These are phyloP conservation scores for Collybia mongolica DNA, from an alignment of 768 basidiomycete genomes.

Conservation along the genomic window DNA sequence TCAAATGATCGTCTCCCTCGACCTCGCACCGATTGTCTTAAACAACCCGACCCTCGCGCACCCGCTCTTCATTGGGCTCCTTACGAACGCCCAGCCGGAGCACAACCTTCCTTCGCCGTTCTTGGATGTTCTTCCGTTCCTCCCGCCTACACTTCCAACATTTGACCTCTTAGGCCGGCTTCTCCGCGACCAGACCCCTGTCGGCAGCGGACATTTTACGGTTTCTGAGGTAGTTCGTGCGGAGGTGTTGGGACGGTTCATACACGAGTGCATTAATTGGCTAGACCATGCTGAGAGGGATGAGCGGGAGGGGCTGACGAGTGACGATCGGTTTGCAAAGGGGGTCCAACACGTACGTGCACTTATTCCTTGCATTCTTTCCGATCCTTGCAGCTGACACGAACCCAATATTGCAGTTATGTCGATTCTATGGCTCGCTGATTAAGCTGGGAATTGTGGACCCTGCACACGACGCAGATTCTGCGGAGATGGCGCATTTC, in stretches of 20 bases:
- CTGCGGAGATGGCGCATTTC: slow-evolving; percentile 78
- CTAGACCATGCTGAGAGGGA: slow-evolving; percentile 70
- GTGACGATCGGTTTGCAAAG: slow-evolving; percentile 72
- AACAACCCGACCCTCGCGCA: slow-evolving; percentile 71
- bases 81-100: slow-evolving; percentile 35
- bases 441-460: slow-evolving; percentile 68
- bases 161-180: slow-evolving; percentile 74
- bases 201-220: slow-evolving; percentile 45
- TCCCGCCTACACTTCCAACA: slow-evolving; percentile 71
- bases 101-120: slow-evolving; percentile 45
- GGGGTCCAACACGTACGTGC: slow-evolving; percentile 67
- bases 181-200: slow-evolving; percentile 56
- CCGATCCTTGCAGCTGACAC: no score
- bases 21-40: slow-evolving; percentile 64
- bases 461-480: slow-evolving; percentile 60
- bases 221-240: slow-evolving; percentile 62
- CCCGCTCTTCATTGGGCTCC: slow-evolving; percentile 59
- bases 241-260: slow-evolving; percentile 69
- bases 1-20: slow-evolving; percentile 62
- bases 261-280: slow-evolving; percentile 69
- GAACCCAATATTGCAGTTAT: slow-evolving; percentile 46
- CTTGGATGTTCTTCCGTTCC: slow-evolving; percentile 59
- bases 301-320: slow-evolving; percentile 64
- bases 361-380: slow-evolving; percentile 5
- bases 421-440: slow-evolving; percentile 73